Percentiles rank a stretch among this genome's conserved stretches.
Evolutionary conservation across 495 filamentous ascomycete genomes (phyloP).

Genomic region (Penicillium lividum): DNA sequence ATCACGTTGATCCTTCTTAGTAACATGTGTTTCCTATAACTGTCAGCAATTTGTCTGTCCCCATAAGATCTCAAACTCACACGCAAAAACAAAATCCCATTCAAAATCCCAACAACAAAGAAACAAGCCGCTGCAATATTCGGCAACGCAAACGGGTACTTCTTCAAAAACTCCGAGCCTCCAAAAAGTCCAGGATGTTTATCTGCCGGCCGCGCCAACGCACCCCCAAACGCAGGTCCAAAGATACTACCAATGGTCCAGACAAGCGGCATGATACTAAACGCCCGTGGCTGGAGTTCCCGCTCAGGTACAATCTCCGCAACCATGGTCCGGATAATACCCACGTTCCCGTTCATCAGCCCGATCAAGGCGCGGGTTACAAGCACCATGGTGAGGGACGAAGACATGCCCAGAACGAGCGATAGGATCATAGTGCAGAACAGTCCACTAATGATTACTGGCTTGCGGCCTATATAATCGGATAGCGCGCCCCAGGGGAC

Average conservation of each 20-base stretch:
- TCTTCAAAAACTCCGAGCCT: conserved; percentile 62
- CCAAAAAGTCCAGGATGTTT: conserved; percentile 71
- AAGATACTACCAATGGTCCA: conserved; percentile 85
- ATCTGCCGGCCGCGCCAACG: conserved; percentile 72
- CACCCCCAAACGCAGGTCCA: conserved; percentile 84
- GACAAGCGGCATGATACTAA: conserved; percentile 80
- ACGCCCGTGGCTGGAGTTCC: conserved; percentile 78
- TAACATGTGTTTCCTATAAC: conserved; percentile 67
- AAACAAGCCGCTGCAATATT: conserved; percentile 73
- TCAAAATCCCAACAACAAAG: conserved; percentile 70
- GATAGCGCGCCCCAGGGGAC: conserved; percentile 79
- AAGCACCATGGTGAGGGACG: conserved; percentile 70
- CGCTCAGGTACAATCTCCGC: conserved; percentile 80
- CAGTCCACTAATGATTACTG: conserved; percentile 68
- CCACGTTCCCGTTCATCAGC: conserved; percentile 74
- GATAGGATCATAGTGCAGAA: conserved; percentile 71
- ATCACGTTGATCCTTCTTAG: conserved; percentile 62
- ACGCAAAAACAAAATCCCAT: conserved; percentile 70
- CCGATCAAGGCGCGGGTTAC: conserved; percentile 67
- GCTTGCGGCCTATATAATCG: conserved; percentile 74
- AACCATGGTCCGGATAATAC: conserved; percentile 80
- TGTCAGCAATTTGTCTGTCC: neutral
- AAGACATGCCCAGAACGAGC: conserved; percentile 77
- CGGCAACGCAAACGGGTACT: conserved; percentile 78
- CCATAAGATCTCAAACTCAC: conserved; percentile 20